Evolutionary conservation across 2,329 filamentous ascomycete species (phyloP), one percentile per base, ranked within the genome.

Genomic region (Graphium sp.): DNA sequence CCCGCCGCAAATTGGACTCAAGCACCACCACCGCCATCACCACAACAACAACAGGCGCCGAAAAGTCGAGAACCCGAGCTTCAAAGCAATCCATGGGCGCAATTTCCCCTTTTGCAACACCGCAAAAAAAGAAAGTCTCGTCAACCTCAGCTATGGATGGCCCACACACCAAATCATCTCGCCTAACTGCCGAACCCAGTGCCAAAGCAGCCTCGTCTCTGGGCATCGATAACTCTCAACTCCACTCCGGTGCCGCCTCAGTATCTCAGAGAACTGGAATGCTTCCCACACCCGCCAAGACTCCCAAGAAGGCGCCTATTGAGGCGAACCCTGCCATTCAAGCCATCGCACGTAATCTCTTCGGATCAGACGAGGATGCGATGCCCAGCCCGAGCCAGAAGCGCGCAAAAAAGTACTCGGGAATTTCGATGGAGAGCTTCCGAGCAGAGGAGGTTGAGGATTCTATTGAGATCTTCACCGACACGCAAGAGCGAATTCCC

Each of bases 201-300:
- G 46, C 51, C 32, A 50, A 49, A 32, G 55, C 61, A 11, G 54
- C 61, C 9, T 46, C 49, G 10, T 47, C 52, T n/a, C 47, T 58
- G 5, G 55, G 52, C 21, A 41, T 53, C 13, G 39, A 44, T 25
- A 47, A 44, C 16, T 39, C 34, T 18, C 35, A 38, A 19, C 34
- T 34, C 24, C 47, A 49, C 31, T 36, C 41, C 20, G 42, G 48
- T 22, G 30, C 35, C 24, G 35, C 39, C 16, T 38, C 49, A 26
- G 27, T 48, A 27, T 43, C 52, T 12, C 50, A 50, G 31, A 40
- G 46, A 31, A 41, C 49, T 31, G 61, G 58, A 36, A 77, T 80
- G 64, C 66, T 85, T 25, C 78, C 76, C 11, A 87, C 81, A 4
- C 81, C 81, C 3, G 66, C 72, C 37, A 85, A 85, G 56, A 87